phyloP scores from a whole-genome alignment of 768 basidiomycete species.

The Lactarius hatsudake region DNA sequence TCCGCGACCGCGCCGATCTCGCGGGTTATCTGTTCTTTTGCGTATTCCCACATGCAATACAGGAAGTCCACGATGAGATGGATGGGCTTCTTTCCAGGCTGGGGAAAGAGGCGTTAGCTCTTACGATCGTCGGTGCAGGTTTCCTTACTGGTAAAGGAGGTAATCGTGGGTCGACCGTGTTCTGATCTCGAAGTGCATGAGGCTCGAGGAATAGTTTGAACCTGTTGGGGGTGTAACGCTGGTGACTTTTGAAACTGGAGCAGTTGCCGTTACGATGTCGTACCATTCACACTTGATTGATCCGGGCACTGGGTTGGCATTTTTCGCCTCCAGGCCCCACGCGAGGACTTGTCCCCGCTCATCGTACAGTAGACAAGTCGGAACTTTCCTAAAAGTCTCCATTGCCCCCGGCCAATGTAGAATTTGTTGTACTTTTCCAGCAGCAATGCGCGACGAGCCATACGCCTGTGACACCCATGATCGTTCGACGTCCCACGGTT shows the following conservation, averaged over 20 bases:
- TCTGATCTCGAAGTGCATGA: constrained; percentile 69
- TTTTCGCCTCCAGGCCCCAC: constrained; percentile 89
- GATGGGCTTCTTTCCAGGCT: constrained; percentile 73
- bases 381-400: constrained; percentile 81
- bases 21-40: constrained; percentile 80
- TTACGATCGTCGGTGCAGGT: constrained; percentile 6
- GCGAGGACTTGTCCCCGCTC: constrained; percentile 68
- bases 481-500: not conserved
- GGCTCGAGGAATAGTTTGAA: constrained; percentile 90
- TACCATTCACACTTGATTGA: constrained; percentile 58
- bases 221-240: constrained; percentile 35
- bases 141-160: constrained; percentile 71
- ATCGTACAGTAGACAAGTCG: constrained; percentile 83
- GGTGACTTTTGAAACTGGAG: not conserved
- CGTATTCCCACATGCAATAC: constrained; percentile 81
- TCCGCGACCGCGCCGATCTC: constrained; percentile 86
- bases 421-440: constrained; percentile 80
- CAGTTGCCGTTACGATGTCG: constrained; percentile 20
- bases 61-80: constrained; percentile 85
- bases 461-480: constrained; percentile 54
- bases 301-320: constrained; percentile 61
- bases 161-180: constrained; percentile 69
- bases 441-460: constrained; percentile 79
- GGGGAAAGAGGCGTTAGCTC: constrained; percentile 15
- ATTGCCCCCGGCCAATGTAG: constrained; percentile 82